Percentiles rank a stretch among this genome's conserved stretches.
These are phyloP conservation scores for Grosmannia clavigera DNA, from an alignment of 2,329 filamentous ascomycete species.

Conservation along the genomic window DNA sequence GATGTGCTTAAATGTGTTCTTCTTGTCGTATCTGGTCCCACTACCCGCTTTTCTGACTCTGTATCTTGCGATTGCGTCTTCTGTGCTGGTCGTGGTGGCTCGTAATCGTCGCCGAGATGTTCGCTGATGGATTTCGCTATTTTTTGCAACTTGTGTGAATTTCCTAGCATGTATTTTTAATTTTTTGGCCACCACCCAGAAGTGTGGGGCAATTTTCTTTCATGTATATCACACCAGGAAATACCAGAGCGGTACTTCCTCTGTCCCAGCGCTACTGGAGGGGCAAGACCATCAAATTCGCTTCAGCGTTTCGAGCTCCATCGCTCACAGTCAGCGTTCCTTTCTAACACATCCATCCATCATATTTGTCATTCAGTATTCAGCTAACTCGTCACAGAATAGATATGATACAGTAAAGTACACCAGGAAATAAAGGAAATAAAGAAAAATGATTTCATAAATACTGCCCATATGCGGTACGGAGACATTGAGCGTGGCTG, in stretches of 20 bases:
- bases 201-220: slow-evolving; percentile 7
- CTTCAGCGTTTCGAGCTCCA: not conserved
- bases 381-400: not conserved
- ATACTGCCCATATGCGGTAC: not conserved
- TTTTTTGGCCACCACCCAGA: slow-evolving; percentile 7
- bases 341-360: not conserved
- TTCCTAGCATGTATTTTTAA: slow-evolving; percentile 3
- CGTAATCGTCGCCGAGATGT: not conserved
- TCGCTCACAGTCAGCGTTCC: not conserved
- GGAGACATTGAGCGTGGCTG: not conserved
- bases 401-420: not conserved
- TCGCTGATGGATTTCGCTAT: slow-evolving; percentile 1
- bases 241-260: not conserved
- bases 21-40: not conserved
- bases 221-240: not conserved
- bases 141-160: slow-evolving; percentile 8
- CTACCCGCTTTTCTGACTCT: not conserved
- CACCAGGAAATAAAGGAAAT: not conserved
- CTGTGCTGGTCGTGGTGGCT: not conserved
- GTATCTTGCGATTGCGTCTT: not conserved
- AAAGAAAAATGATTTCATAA: not conserved
- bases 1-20: not conserved
- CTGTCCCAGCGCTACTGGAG: not conserved
- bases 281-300: not conserved
- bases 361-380: not conserved